Percentiles rank a stretch among this genome's conserved stretches.
These are phyloP conservation scores for Colletotrichum simmondsii DNA, from an alignment of 2,329 filamentous ascomycete genomes.

Conservation along the genomic window DNA sequence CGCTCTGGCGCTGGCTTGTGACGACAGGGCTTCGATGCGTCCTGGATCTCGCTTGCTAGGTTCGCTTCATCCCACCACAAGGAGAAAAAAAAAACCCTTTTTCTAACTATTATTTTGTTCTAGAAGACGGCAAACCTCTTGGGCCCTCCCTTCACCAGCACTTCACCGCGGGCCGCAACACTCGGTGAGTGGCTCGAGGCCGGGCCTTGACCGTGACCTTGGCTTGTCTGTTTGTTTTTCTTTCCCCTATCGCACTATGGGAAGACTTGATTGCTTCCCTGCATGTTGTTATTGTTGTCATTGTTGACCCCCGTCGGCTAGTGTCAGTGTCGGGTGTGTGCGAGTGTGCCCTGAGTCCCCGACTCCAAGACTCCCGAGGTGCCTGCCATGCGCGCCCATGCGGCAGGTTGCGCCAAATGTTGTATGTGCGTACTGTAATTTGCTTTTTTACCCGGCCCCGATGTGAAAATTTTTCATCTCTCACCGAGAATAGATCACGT, in stretches of 20 bases:
- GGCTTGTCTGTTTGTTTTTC: neutral
- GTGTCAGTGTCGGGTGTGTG: neutral
- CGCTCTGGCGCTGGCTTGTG: constrained; percentile 25
- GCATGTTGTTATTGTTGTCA: constrained; percentile 17
- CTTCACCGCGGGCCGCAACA: constrained; percentile 3
- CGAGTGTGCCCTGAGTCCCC: constrained; percentile 5
- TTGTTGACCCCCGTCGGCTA: constrained; percentile 16
- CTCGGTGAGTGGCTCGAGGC: constrained; percentile 15
- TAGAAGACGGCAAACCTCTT: constrained; percentile 5
- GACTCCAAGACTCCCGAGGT: neutral
- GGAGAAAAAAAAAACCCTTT: constrained; percentile 5
- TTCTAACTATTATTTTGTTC: constrained; percentile 1
- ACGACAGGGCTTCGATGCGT: constrained; percentile 24
- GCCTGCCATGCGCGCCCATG: constrained; percentile 26
- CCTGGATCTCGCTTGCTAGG: constrained; percentile 29
- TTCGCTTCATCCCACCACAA: constrained; percentile 24
- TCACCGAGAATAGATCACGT: constrained; percentile 24
- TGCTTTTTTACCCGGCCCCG: constrained; percentile 30
- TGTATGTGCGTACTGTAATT: constrained; percentile 18
- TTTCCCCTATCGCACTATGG: neutral
- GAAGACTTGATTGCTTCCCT: constrained; percentile 12
- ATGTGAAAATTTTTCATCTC: constrained; percentile 32
- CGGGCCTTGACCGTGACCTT: neutral
- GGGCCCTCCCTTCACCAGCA: neutral
- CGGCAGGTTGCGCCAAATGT: constrained; percentile 26